Conservation (phyloP, 495 filamentous ascomycete genomes). For the Polyplosphaeria fusca region DNA sequence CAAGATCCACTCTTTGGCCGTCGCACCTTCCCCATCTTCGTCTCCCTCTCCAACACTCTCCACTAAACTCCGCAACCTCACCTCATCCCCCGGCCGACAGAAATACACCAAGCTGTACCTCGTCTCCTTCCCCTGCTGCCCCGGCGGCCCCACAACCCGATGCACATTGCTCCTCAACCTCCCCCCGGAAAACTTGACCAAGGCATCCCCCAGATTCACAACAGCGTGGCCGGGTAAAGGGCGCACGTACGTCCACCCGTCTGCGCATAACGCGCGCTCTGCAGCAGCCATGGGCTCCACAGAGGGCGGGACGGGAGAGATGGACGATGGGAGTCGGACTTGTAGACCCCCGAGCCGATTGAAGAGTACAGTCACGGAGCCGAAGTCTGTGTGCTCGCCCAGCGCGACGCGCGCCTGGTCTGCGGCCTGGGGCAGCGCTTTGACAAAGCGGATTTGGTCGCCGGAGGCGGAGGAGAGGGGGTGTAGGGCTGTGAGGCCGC, state of each 20-base stretch:
- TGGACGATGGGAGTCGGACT: conserved; percentile 46
- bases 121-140: conserved; percentile 49
- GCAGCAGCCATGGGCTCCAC: neutral
- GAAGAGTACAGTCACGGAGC: conserved; percentile 57
- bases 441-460: conserved; percentile 59
- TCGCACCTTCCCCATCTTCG: conserved; percentile 43
- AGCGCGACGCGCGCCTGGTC: conserved; percentile 45
- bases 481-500: conserved; percentile 51
- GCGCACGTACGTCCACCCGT: conserved; percentile 58
- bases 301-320: conserved; percentile 1
- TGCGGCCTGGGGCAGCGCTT: conserved; percentile 45
- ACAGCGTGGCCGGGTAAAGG: conserved; percentile 58
- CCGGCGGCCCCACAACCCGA: conserved; percentile 58
- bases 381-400: conserved; percentile 55
- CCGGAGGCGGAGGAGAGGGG: conserved; percentile 50
- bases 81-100: conserved; percentile 56
- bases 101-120: conserved; percentile 64
- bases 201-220: conserved; percentile 64
- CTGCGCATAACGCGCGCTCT: conserved; percentile 29
- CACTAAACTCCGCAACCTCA: conserved; percentile 49
- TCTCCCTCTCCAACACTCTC: conserved; percentile 38
- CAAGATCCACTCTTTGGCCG: conserved; percentile 50
- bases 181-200: conserved; percentile 61
- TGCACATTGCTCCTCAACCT: conserved; percentile 62
- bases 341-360: conserved; percentile 61